Evolutionary conservation across 805 yeast species (phyloP).

Genomic region (Teunomyces lycoperdinae): DNA sequence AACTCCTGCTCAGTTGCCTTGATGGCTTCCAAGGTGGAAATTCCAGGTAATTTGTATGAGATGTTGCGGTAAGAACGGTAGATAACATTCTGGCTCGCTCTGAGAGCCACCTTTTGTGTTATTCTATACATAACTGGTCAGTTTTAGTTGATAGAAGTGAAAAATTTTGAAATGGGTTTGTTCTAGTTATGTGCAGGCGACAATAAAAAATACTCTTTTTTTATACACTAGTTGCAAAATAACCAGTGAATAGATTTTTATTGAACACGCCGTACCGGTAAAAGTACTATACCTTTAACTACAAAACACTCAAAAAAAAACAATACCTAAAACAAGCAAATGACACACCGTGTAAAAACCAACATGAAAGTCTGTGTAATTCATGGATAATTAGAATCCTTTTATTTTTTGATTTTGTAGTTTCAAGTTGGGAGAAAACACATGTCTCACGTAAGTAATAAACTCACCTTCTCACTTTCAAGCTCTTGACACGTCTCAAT

Average conservation of each 20-base stretch:
- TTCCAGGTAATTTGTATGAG: constrained; percentile 34
- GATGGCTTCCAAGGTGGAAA: constrained; percentile 28
- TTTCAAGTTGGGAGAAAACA: neutral
- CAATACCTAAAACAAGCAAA: neutral
- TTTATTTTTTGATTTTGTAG: neutral
- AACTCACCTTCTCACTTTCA: constrained; percentile 59
- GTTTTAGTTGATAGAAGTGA: neutral
- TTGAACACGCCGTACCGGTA: neutral
- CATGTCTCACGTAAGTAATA: neutral
- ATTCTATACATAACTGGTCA: constrained; percentile 8
- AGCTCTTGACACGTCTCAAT: constrained; percentile 82
- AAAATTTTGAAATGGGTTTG: constrained; percentile 1
- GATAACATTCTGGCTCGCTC: neutral
- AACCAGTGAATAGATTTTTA: neutral
- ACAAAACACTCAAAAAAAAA: neutral
- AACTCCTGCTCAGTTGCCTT: constrained; percentile 26
- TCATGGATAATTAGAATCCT: neutral
- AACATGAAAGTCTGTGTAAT: neutral
- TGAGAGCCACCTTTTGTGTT: constrained; percentile 3
- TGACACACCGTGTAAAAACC: neutral
- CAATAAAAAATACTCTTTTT: neutral
- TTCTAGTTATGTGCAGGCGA: neutral
- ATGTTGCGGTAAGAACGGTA: constrained; percentile 12
- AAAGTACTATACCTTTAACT: neutral
- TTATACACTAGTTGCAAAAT: neutral